Base-by-base conservation (phyloP, 148 eudicot species). In the Rhododendron mucronatum region DNA sequence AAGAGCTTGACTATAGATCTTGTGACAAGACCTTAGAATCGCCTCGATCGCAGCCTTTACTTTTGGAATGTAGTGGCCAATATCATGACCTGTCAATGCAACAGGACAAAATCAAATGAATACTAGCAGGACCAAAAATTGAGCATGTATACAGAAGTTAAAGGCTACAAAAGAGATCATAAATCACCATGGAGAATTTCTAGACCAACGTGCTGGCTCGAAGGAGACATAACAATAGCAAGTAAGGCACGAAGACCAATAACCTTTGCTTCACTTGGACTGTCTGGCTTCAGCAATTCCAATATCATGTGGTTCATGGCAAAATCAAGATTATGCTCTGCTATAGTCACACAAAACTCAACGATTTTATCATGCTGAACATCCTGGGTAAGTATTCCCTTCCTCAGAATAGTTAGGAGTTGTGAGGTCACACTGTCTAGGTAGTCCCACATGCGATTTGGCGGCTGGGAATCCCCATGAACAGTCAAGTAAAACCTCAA, bases 181-280 rank as follows among this genome's bases (percentile, higher is more conserved):
- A 37, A 91, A 82, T 92, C 85, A 97, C 99, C 99, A 89, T 94
- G 98, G 88, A 97, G 96, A 89, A 95, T 97, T 91, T 97, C 98
- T 90, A 95, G 88, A 73, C 99, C 99, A 53, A 93, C 95, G 87
- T 92, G 93, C 85, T 93, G 95, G 90, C 98, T 94, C 78, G 95
- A 91, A 79, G 98, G 95, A 80, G 98, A 95, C 90, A 93, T 95
- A 75, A 95, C 99, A 86, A 97, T 95, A 90, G 95, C 94, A 90
- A 95, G 98, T 92, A 97, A 92, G 85, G 98, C 98, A 83, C 98
- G 97, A n/a, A 97, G 94, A 85, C 99, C 99, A 90, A 97, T 97
- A 84, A 97, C 98, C 90, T 97, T 97, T 67, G 98, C 98, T 90
- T 97, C 99, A 91, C 98, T 94, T 44, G 98, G 95, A 88, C 96